Conservation (phyloP, 768 basidiomycete genomes). For the Butyriboletus loyo region DNA sequence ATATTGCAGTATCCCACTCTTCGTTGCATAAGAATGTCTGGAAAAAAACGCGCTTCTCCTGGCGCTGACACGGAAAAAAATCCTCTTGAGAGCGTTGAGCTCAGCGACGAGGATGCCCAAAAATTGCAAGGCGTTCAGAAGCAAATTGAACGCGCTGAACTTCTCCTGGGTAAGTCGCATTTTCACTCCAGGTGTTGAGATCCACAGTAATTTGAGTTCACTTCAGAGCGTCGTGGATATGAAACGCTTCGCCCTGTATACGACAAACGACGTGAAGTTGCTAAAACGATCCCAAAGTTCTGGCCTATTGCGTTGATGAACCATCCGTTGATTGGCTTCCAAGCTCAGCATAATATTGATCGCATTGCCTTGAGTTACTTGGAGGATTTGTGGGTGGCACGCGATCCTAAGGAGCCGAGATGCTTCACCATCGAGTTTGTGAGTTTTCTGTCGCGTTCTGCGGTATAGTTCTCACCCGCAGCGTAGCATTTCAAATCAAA, state of each 20-base stretch:
- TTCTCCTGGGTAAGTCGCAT: slow-evolving; percentile 60
- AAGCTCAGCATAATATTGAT: slow-evolving; percentile 72
- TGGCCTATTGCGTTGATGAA: slow-evolving; percentile 88
- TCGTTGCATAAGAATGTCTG: slow-evolving; percentile 29
- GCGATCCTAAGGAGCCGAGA: slow-evolving; percentile 70
- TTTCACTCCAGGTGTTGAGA: not conserved
- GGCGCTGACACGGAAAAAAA: slow-evolving; percentile 74
- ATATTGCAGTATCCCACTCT: slow-evolving; percentile 7
- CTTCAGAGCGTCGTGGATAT: slow-evolving; percentile 62
- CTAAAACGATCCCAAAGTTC: slow-evolving; percentile 70
- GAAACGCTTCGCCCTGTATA: slow-evolving; percentile 58
- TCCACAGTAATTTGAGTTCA: slow-evolving; percentile 7
- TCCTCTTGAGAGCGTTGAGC: slow-evolving; percentile 62
- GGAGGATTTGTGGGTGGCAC: slow-evolving; percentile 80
- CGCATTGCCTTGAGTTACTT: slow-evolving; percentile 79
- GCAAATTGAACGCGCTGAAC: slow-evolving; percentile 66
- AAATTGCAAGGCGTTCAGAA: slow-evolving; percentile 65
- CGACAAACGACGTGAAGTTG: slow-evolving; percentile 63
- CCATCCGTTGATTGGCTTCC: slow-evolving; percentile 57
- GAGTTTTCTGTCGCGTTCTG: slow-evolving; percentile 35
- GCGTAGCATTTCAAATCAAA: slow-evolving; percentile 80
- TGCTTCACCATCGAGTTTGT: slow-evolving; percentile 89
- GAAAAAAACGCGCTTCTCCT: slow-evolving; percentile 76
- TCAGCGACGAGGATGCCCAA: slow-evolving; percentile 68
- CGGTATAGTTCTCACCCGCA: slow-evolving; percentile 1